Evolutionary conservation across 257 asterid species (phyloP).

Genomic region (Hygrophila difformis): DNA sequence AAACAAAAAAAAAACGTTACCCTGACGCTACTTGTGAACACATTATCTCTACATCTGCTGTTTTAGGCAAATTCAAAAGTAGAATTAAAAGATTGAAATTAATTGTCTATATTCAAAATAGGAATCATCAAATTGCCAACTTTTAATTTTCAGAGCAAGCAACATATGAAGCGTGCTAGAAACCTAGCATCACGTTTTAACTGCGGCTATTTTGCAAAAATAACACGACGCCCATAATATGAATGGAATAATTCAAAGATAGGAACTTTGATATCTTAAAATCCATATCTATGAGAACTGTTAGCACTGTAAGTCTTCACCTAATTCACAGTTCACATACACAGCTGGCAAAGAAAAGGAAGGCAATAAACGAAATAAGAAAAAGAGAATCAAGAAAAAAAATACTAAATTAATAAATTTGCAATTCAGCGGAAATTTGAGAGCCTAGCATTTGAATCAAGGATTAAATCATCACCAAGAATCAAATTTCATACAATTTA

Average conservation of each 20-base stretch:
- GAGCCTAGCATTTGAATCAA: background rate
- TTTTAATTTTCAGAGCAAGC: background rate
- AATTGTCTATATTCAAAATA: background rate
- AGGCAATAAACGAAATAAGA: background rate
- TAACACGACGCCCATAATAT: no score
- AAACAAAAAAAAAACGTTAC: no score
- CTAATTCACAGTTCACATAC: background rate
- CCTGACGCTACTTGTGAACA: background rate
- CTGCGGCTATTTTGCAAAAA: background rate
- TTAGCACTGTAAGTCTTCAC: background rate
- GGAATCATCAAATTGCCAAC: background rate
- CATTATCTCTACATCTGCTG: background rate
- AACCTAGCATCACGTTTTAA: background rate
- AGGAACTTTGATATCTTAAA: background rate
- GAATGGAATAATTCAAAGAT: background rate
- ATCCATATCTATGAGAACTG: background rate
- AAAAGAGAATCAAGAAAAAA: background rate
- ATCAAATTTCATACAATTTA: background rate
- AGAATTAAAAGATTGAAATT: background rate
- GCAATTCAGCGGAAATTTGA: no score
- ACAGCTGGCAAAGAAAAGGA: no score
- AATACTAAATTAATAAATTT: no score
- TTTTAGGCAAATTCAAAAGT: background rate
- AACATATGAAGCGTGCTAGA: background rate
- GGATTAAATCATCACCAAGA: background rate